Evolutionary conservation across 768 basidiomycete genomes (phyloP).

Genomic region (Coprinopsis sp.): DNA sequence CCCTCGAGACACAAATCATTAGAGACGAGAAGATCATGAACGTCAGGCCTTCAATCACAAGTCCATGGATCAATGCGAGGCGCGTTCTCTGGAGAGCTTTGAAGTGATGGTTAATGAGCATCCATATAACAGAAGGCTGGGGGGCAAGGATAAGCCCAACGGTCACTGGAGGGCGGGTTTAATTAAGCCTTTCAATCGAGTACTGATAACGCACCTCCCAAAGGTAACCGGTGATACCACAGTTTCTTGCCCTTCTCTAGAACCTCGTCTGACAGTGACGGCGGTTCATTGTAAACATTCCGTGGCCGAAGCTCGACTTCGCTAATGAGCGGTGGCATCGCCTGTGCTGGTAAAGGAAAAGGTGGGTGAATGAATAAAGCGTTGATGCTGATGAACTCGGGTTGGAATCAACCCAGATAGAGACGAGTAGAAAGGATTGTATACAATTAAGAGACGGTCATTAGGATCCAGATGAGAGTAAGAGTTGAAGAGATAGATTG

Average conservation of each 20-base stretch:
- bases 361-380: no score
- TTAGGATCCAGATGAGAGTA: no score
- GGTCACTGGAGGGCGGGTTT: slow-evolving; percentile 23
- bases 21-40: slow-evolving; percentile 71
- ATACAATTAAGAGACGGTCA: no score
- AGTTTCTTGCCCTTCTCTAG: slow-evolving; percentile 25
- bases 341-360: slow-evolving; percentile 5
- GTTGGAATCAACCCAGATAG: no score
- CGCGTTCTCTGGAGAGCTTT: slow-evolving; percentile 43
- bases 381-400: no score
- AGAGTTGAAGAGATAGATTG: no score
- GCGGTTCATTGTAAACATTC: not conserved
- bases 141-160: slow-evolving; percentile 61
- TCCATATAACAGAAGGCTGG: slow-evolving; percentile 66
- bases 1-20: slow-evolving; percentile 64
- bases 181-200: not conserved
- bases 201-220: slow-evolving; percentile 39
- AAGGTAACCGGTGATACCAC: slow-evolving; percentile 57
- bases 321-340: slow-evolving; percentile 1
- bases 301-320: slow-evolving; percentile 8
- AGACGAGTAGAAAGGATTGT: no score
- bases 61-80: slow-evolving; percentile 49
- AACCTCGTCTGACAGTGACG: not conserved
- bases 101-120: slow-evolving; percentile 66
- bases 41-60: slow-evolving; percentile 58